Evolutionary conservation across 2,329 filamentous ascomycete genomes (phyloP).

Genomic region (Arthrobotrys sphaeroides): DNA sequence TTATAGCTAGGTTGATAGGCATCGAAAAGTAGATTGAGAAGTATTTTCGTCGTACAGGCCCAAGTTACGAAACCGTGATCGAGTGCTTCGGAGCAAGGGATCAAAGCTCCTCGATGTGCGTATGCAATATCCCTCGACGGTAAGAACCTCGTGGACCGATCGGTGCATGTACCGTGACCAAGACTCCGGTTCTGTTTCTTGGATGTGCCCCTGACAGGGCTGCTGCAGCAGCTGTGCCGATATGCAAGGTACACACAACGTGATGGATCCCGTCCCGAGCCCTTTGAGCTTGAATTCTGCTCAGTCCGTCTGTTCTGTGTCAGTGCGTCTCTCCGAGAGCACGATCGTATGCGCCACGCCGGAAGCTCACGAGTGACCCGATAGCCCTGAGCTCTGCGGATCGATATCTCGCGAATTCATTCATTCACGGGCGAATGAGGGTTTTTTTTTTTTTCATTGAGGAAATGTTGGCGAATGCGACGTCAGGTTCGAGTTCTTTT

Average conservation of each 20-base stretch:
- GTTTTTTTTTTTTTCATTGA: neutral
- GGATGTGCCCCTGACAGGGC: constrained; percentile 16
- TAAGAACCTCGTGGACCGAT: constrained; percentile 2
- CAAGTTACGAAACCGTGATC: neutral
- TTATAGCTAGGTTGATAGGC: neutral
- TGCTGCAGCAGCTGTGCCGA: constrained; percentile 19
- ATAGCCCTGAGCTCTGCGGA: neutral
- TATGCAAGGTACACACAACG: constrained; percentile 27
- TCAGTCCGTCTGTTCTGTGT: constrained; percentile 1
- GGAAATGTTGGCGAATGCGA: neutral
- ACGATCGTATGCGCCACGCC: constrained; percentile 9
- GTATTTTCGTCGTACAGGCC: constrained; percentile 2
- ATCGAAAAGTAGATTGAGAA: neutral
- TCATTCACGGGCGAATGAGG: no score
- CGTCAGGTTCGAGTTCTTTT: neutral
- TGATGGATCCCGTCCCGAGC: constrained; percentile 11
- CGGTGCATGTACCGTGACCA: neutral
- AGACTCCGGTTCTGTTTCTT: constrained; percentile 1
- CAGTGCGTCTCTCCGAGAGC: constrained; percentile 12
- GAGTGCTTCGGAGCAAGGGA: neutral
- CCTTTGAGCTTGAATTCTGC: constrained; percentile 9
- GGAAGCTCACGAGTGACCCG: neutral
- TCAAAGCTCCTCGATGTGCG: neutral
- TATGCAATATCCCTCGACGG: neutral
- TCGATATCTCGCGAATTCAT: no score